These are phyloP conservation scores for Hymenoscyphus scutula DNA, from an alignment of 2,329 filamentous ascomycete genomes.

Conservation along the genomic window DNA sequence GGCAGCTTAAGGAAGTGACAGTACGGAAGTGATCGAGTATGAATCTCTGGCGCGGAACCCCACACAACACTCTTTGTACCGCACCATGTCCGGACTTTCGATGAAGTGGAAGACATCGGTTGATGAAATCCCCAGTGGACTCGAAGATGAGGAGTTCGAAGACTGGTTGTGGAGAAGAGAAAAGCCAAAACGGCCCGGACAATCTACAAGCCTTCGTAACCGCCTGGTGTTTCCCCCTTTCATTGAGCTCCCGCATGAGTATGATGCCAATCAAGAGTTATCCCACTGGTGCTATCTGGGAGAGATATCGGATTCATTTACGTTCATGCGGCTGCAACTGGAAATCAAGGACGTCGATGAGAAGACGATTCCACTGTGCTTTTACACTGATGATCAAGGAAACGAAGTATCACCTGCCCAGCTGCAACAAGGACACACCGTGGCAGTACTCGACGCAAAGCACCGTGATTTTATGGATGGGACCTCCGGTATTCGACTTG, in stretches of 20 bases:
- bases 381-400: constrained; percentile 32
- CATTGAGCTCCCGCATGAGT: constrained; percentile 19
- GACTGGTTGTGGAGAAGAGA: constrained; percentile 29
- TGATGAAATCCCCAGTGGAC: constrained; percentile 18
- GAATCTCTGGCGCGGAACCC: constrained; percentile 19
- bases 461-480: constrained; percentile 16
- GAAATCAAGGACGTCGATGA: constrained; percentile 31
- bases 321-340: constrained; percentile 29
- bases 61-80: constrained; percentile 20
- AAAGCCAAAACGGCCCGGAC: constrained; percentile 14
- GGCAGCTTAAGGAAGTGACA: constrained; percentile 17
- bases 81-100: constrained; percentile 15
- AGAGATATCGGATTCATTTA: constrained; percentile 22
- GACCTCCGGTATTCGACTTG: constrained; percentile 20
- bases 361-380: constrained; percentile 30
- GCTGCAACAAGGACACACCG: constrained; percentile 22
- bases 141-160: constrained; percentile 21
- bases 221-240: constrained; percentile 28
- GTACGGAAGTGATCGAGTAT: constrained; percentile 15
- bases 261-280: constrained; percentile 12
- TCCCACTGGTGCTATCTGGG: constrained; percentile 28
- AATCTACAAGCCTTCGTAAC: constrained; percentile 18
- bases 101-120: constrained; percentile 23
- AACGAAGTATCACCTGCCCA: constrained; percentile 27
- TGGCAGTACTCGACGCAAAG: constrained; percentile 26